Evolutionary conservation across 1,284 basidiomycete genomes (phyloP).

Genomic region (Ustilago sp.): DNA sequence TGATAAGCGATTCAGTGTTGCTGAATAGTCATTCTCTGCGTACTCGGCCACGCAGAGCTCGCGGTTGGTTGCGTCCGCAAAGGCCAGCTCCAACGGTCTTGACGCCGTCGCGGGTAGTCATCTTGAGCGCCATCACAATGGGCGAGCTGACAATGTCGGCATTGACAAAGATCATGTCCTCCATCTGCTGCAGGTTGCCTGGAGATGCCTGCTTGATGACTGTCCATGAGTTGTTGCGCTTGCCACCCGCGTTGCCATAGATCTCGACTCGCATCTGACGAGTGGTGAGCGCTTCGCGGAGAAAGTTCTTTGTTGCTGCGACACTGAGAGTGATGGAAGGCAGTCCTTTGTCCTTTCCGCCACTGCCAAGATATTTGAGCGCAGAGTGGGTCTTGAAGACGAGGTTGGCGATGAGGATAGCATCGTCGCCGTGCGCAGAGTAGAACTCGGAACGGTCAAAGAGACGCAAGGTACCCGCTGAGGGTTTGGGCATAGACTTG

Average conservation of each 20-base stretch:
- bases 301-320: slow-evolving; percentile 84
- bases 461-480: slow-evolving; percentile 63
- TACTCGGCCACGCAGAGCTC: slow-evolving; percentile 82
- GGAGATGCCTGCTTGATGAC: slow-evolving; percentile 91
- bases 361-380: slow-evolving; percentile 63
- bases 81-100: slow-evolving; percentile 74
- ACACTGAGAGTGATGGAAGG: slow-evolving; percentile 79
- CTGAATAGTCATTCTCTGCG: slow-evolving; percentile 95
- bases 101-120: slow-evolving; percentile 75
- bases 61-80: slow-evolving; percentile 74
- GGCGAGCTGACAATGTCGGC: slow-evolving; percentile 86
- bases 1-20: slow-evolving; percentile 94
- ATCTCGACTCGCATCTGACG: slow-evolving; percentile 96
- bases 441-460: slow-evolving; percentile 79
- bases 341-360: slow-evolving; percentile 52
- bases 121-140: slow-evolving; percentile 88
- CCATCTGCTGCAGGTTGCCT: slow-evolving; percentile 91
- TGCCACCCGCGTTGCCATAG: slow-evolving; percentile 72
- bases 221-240: slow-evolving; percentile 77
- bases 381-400: slow-evolving; percentile 72
- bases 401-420: slow-evolving; percentile 84
- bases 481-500: slow-evolving; percentile 42
- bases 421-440: slow-evolving; percentile 88
- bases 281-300: slow-evolving; percentile 89
- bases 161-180: slow-evolving; percentile 89